Percentiles rank a stretch among this genome's conserved stretches.
Conservation (phyloP, 257 asterid species). For the Solanum acaule region DNA sequence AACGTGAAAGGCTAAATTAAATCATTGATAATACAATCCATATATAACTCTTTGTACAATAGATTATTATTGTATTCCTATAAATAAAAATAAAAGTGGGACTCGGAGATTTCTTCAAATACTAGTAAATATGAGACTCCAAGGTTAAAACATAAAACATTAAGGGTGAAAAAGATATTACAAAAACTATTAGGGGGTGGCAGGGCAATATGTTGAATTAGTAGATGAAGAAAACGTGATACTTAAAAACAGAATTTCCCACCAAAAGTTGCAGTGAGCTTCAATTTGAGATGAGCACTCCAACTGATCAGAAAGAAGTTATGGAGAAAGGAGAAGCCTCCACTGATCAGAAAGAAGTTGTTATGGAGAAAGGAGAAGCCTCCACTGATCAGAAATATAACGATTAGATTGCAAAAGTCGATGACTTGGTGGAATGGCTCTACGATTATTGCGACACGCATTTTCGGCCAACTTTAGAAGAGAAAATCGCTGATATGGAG, state of each 20-base stretch:
- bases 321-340: neutral
- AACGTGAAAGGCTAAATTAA: neutral
- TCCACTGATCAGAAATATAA: neutral
- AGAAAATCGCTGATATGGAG: neutral
- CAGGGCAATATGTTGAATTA: too few species aligned
- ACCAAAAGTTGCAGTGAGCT: too few species aligned
- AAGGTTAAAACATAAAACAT: too few species aligned
- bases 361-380: neutral
- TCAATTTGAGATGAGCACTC: neutral
- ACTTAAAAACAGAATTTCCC: too few species aligned
- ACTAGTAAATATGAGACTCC: too few species aligned
- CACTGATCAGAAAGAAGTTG: neutral
- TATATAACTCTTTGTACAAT: neutral
- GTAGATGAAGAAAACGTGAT: too few species aligned
- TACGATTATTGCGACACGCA: neutral
- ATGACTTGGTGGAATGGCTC: neutral
- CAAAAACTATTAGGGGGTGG: neutral
- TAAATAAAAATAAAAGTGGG: too few species aligned
- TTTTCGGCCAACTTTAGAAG: neutral
- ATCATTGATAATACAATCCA: too few species aligned
- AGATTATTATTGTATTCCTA: neutral
- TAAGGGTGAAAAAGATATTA: neutral
- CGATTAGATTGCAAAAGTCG: neutral
- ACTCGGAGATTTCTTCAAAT: too few species aligned
- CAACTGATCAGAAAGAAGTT: neutral